Evolutionary conservation across 805 yeast genomes (phyloP).

Genomic region (Tetrapisispora taiwanensis): DNA sequence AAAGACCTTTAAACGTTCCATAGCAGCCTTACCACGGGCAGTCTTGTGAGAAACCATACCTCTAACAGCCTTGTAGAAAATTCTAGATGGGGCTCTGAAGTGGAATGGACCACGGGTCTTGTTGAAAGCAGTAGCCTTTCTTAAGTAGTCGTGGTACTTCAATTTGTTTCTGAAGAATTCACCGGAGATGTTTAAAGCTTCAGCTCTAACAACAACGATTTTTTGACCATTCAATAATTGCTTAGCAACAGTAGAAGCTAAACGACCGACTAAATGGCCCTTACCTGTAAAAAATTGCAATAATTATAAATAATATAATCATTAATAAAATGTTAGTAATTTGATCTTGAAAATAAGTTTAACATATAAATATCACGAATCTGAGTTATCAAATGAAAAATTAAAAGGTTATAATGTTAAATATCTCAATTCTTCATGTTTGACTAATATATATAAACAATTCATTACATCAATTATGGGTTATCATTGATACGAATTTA

Average conservation of each 20-base stretch:
- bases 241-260: conserved; percentile 97
- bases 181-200: conserved; percentile 97
- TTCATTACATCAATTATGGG: too few relatives aligned
- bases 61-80: conserved; percentile 98
- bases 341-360: neutral
- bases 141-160: conserved; percentile 99
- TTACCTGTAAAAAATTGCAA: conserved; percentile 40
- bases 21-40: conserved; percentile 99
- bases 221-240: conserved; percentile 97
- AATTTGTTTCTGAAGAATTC: conserved; percentile 99
- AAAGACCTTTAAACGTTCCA: conserved; percentile 97
- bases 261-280: conserved; percentile 99
- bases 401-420: too few relatives aligned
- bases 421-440: too few relatives aligned
- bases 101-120: conserved; percentile 99
- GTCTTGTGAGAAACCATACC: conserved; percentile 99
- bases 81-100: conserved; percentile 99
- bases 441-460: too few relatives aligned
- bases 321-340: conserved; percentile 1
- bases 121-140: conserved; percentile 99
- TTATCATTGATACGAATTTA: too few relatives aligned
- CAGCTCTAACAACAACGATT: conserved; percentile 95
- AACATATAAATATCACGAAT: neutral
- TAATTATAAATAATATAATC: neutral
- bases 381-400: neutral